Evolutionary conservation across 1,284 basidiomycete species (phyloP).

Genomic region (Somion occarium): DNA sequence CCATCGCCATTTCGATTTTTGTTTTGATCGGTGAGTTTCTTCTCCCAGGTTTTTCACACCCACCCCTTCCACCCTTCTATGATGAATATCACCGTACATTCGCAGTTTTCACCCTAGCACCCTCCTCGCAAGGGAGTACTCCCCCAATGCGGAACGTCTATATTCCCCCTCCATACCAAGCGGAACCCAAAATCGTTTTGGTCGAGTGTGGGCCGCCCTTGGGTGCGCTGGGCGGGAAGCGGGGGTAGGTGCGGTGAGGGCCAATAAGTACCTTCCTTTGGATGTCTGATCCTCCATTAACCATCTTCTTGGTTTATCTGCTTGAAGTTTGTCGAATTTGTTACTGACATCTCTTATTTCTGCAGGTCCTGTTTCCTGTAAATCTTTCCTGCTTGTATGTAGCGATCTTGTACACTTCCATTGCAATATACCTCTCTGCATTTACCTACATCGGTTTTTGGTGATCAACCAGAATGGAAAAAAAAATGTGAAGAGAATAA

Average conservation of each 20-base stretch:
- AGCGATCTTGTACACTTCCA: too few relatives aligned
- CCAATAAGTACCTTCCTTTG: constrained; percentile 31
- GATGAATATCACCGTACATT: constrained; percentile 67
- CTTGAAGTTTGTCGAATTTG: too few relatives aligned
- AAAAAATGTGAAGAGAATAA: too few relatives aligned
- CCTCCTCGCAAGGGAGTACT: constrained; percentile 55
- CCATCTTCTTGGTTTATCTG: background rate
- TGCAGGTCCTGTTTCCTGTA: too few relatives aligned
- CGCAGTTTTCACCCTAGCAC: constrained; percentile 75
- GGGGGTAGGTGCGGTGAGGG: constrained; percentile 31
- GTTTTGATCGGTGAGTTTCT: background rate
- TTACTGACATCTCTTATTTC: background rate
- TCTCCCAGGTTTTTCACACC: background rate
- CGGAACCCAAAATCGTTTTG: constrained; percentile 58
- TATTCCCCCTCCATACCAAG: constrained; percentile 45
- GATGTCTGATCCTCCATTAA: constrained; percentile 28
- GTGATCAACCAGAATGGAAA: too few relatives aligned
- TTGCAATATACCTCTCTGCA: too few relatives aligned
- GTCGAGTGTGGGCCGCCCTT: constrained; percentile 55
- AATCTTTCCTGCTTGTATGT: too few relatives aligned
- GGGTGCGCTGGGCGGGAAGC: constrained; percentile 52
- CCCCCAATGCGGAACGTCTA: constrained; percentile 62
- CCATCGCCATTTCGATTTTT: background rate
- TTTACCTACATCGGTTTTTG: too few relatives aligned
- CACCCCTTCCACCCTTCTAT: constrained; percentile 14